These are phyloP conservation scores for Chloranthus sessilifolius DNA, from an alignment of 164 flowering plant genomes.

Conservation along the genomic window DNA sequence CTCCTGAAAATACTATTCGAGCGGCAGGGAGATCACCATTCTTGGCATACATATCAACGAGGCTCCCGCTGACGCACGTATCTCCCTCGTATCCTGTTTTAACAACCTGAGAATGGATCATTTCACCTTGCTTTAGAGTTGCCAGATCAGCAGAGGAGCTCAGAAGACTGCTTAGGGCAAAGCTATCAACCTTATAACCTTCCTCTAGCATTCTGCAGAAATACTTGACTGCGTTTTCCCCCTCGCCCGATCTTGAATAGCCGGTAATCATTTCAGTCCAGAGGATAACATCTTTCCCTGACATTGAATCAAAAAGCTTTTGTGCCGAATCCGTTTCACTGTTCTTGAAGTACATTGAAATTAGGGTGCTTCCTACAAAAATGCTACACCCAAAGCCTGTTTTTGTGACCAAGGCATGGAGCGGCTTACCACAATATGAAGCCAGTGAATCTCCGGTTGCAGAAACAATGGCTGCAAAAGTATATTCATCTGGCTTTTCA, in stretches of 20 bases:
- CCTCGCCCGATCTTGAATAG: slow-evolving; percentile 43
- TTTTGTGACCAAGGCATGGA: slow-evolving; percentile 57
- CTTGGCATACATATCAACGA: slow-evolving; percentile 83
- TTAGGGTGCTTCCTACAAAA: slow-evolving; percentile 55
- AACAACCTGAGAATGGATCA: slow-evolving; percentile 56
- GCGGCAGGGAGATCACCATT: slow-evolving; percentile 59
- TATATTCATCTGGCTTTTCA: slow-evolving; percentile 70
- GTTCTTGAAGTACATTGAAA: slow-evolving; percentile 70
- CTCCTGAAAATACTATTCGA: slow-evolving; percentile 30
- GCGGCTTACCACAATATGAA: slow-evolving; percentile 48
- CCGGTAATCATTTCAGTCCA: slow-evolving; percentile 92
- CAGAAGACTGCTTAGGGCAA: slow-evolving; percentile 61
- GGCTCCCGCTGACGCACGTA: slow-evolving; percentile 58
- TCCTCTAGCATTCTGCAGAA: slow-evolving; percentile 48
- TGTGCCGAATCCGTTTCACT: slow-evolving; percentile 41
- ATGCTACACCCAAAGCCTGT: slow-evolving; percentile 46
- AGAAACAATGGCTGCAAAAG: slow-evolving; percentile 53
- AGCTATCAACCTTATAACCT: slow-evolving; percentile 54
- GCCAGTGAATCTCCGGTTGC: slow-evolving; percentile 32
- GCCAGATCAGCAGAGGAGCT: slow-evolving; percentile 85
- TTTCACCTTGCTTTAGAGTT: slow-evolving; percentile 60
- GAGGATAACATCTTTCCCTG: slow-evolving; percentile 57
- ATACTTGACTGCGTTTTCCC: slow-evolving; percentile 46
- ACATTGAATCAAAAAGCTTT: slow-evolving; percentile 35
- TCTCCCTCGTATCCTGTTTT: slow-evolving; percentile 54